Base-by-base conservation (phyloP, 2,329 filamentous ascomycete species). In the Xylariaceae sp. region DNA sequence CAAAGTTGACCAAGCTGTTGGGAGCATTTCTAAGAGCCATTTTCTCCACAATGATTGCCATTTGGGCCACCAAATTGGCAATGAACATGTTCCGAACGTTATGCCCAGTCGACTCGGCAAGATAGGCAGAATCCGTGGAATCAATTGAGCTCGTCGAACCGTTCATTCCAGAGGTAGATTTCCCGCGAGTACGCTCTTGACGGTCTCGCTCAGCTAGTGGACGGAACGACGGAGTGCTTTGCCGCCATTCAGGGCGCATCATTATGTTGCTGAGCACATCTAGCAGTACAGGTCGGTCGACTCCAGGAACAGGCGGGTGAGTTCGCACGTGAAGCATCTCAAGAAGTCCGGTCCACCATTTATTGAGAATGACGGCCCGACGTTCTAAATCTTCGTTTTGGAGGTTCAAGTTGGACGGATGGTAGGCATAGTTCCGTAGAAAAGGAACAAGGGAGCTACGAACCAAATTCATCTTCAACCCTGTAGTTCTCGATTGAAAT, bases 21-120 rank as follows among this genome's bases (percentile, higher is more conserved):
- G 83, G 82, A 3, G 78, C 78, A 60, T 91, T 88, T 53, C 90
- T 84, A 68, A 90, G 78, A 13, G 90, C 92, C 86, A 96, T 88
- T 71, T 91, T 93, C 57, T 94, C 90, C 5, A 96, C 87, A n/a
- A 92, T 88, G 64, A 94, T 88, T 1, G 84, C 81, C 85, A 96
- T 89, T 69, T 96, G 92, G 45, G 88, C 85, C 48, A 91, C 81
- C 37, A 97, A 76, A 65, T 94, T 96, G 64, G 89, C 83, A 39
- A 88, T 82, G 72, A 95, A 96, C 74, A 92, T 92, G 69, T 90
- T 93, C 60, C 89, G 85, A 23, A 96, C 87, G 68, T 95, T 96
- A 74, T 96, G 91, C 69, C 92, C 86, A 9, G 92, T 88, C 3
- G 91, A 94, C 69, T 84, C 80, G 37, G 77, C 77, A 17, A 84